Evolutionary conservation across 345 rosid species (phyloP), one percentile per base, ranked within the genome.

Genomic region (Eucalyptus polybractea): DNA sequence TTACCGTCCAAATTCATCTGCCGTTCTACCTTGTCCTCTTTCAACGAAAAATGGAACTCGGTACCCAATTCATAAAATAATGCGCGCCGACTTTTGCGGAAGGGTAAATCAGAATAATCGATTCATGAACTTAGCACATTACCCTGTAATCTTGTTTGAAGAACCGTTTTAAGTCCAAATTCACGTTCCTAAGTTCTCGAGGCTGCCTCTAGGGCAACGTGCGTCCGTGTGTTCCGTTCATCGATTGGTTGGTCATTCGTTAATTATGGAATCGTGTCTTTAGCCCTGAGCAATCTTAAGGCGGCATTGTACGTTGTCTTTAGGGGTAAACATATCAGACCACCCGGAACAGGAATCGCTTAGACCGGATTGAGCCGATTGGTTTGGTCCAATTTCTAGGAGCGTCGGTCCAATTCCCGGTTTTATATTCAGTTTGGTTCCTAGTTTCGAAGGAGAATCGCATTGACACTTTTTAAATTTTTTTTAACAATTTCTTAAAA

Each of bases 391-490:
- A 21, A 53, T 53, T 19, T 8, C 5, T 0, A 19, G 2, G 25
- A 3, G 58, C 2, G 0, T 53, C 10, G 5, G 10, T 53, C 2
- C 0, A 7, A 1, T 53, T 53, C 1, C 0, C 5, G 0, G 0
- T 19, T 53, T 7, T 1, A 53, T 53, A 53, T 19, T 53, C 10
- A 2, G 1, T 53, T 53, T 1, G 25, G 25, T 53, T 53, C 5
- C 10, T 1, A 4, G 0, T 4, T 53, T 53, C 1, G 25, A 2
- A 53, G 1, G 10, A 53, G 58, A 8, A 53, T 53, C 0, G 1
- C 5, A 4, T 2, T 8, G 5, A 21, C 24, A 8, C 58, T 19
- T 53, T 49, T 49, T 13, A 1, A 1, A 3, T 49, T 51, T 50
- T 50, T 51, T 17, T 8, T 47, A 4, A 4, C 6, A 3, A 33